phyloP scores from a whole-genome alignment of 2,329 filamentous ascomycete species.

The Exophiala sideris region DNA sequence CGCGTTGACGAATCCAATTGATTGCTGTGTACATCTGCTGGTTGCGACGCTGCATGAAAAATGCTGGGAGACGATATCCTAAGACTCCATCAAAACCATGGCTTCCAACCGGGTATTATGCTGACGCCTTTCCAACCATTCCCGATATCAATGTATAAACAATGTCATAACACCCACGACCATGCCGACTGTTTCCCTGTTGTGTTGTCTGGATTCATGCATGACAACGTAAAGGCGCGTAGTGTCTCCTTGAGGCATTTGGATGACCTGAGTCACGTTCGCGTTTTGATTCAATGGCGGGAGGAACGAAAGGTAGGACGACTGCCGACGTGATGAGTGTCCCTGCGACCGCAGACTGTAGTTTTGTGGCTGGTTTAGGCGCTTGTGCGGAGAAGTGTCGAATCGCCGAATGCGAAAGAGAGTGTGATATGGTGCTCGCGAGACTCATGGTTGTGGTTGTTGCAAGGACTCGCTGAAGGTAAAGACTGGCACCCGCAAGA shows the following conservation, averaged over 20 bases:
- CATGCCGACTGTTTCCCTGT: constrained; percentile 3
- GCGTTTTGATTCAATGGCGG: constrained; percentile 45
- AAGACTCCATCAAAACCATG: constrained; percentile 4
- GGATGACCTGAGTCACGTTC: constrained; percentile 39
- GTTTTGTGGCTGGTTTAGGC: constrained; percentile 38
- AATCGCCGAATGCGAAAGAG: constrained; percentile 32
- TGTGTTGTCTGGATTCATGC: constrained; percentile 11
- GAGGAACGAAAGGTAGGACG: constrained; percentile 45
- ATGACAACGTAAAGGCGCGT: constrained; percentile 27
- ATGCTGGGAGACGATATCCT: not conserved
- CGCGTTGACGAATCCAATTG: not conserved
- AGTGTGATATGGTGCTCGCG: constrained; percentile 12
- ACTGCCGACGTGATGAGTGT: constrained; percentile 43
- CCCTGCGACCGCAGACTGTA: constrained; percentile 39
- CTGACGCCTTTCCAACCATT: not conserved
- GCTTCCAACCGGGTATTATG: constrained; percentile 8
- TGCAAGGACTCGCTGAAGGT: not conserved
- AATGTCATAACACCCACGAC: constrained; percentile 8
- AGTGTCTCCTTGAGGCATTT: constrained; percentile 37
- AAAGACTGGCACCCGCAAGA: not conserved
- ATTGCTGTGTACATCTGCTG: constrained; percentile 17
- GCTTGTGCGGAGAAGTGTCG: constrained; percentile 45
- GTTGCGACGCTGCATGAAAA: not conserved
- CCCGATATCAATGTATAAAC: not conserved
- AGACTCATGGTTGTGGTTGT: constrained; percentile 21